Evolutionary conservation across 2,329 filamentous ascomycete genomes (phyloP), one percentile per base, ranked within the genome.

Genomic region (Ilyonectria robusta): DNA sequence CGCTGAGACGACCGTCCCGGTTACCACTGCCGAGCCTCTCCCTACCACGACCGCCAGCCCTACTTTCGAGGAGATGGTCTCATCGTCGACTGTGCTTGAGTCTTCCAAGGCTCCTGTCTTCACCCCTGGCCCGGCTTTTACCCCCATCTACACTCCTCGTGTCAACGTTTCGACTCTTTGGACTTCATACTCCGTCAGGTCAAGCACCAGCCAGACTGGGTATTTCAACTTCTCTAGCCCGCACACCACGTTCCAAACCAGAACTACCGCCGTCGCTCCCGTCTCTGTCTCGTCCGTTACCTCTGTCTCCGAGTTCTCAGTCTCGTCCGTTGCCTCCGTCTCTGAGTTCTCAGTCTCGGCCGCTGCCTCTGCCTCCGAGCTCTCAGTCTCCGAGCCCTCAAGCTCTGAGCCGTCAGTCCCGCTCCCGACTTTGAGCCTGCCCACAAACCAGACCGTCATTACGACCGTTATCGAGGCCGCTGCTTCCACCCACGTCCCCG

Each of bases 201-300:
- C 61, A 33, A 60, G 46, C 56, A 44, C 42, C 53, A 53, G 56
- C 40, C 48, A 63, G 2, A 67, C 70, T 4, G 64, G 67, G 5
- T 46, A 63, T 50, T 47, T 48, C 21, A 74, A 74, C 69, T 65
- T 47, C 46, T 62, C 72, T 13, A 55, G 47, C 23, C 59, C 65
- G 17, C 60, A 70, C 11, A 72, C 70, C 26, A 66, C 69, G 1
- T 53, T 73, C 55, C 46, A 67, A 58, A 71, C 65, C 8, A 66
- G 65, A 31, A 73, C 66, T 17, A 58, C 72, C 46, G 59, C 70
- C 15, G 59, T 69, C 35, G 69, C 64, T 6, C 58, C 69, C 37
- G 21, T 68, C 6, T 40, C 65, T 26, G 62, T 61, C 10, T 42
- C 61, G n/a, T 26, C 26, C 1, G 26, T 26, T 26, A 26, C 26